Evolutionary conservation across 192 early-diverging fungal genomes (phyloP).

Genomic region (Linnemannia zychae): DNA sequence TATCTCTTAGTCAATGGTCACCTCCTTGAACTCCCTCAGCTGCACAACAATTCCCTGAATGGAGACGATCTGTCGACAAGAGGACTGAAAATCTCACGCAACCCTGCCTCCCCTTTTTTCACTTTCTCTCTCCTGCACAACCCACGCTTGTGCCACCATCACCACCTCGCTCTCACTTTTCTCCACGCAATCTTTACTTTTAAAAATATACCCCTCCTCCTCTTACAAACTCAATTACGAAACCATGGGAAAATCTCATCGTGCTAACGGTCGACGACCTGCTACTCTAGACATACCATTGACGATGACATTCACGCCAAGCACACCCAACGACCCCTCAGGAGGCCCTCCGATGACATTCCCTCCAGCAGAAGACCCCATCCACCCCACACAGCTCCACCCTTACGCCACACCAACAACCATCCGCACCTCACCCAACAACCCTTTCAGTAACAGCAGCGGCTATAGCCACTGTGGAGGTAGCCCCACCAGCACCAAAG

Average conservation of each 20-base stretch:
- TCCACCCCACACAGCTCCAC: slow-evolving; percentile 38
- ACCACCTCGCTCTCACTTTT: neutral
- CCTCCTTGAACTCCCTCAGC: no score
- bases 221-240: neutral
- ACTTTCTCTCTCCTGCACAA: neutral
- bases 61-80: neutral
- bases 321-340: slow-evolving; percentile 49
- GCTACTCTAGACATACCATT: slow-evolving; percentile 47
- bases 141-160: neutral
- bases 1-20: neutral
- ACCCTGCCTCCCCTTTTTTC: neutral
- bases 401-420: slow-evolving; percentile 37
- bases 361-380: slow-evolving; percentile 29
- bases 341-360: slow-evolving; percentile 22
- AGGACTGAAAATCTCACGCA: neutral
- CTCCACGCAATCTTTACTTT: neutral
- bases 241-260: slow-evolving; percentile 14
- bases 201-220: neutral
- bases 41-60: neutral
- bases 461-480: no score
- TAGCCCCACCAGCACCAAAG: slow-evolving; percentile 2
- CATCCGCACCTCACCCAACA: neutral
- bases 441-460: neutral
- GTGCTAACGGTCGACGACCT: slow-evolving; percentile 22
- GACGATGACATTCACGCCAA: slow-evolving; percentile 51